Evolutionary conservation across 257 asterid genomes (phyloP), one percentile per base, ranked within the genome.

Genomic region (Solanum microdontum): DNA sequence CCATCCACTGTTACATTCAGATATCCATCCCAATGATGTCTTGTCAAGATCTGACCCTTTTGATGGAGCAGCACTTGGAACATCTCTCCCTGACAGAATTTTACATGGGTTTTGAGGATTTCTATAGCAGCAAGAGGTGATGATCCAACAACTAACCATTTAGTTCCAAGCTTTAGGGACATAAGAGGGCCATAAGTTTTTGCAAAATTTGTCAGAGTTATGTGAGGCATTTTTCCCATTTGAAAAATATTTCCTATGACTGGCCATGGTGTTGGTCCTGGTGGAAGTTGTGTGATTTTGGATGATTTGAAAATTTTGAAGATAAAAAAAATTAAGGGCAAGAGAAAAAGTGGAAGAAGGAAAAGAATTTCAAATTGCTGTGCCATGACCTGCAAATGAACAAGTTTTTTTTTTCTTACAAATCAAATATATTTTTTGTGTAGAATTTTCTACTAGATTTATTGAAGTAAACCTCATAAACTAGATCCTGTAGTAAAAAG

Each of bases 231-330:
- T 43, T 88, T 77, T 28, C 74, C 86, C 73, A 89, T 48, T 62
- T 87, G 89, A 74, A 45, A 79, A 55, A 94, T 80, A 64, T 88
- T 91, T 84, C 92, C 90, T 11, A 91, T 6, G 86, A 93, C 21
- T 15, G 95, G 94, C 94, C 94, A 92, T 87, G 93, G 89, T 60
- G 86, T 85, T 86, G 97, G 95, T 34, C 94, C 94, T 30, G 94
- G 94, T 37, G 96, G 95, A 74, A 92, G 91, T 12, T 64, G 88
- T 4, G 88, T 83, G 10, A 11, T 19, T 13, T 83, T 28, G 30
- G 30, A 28, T 28, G 30, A 79, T 33, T 82, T 88, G 87, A 86
- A 73, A 24, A 58, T 17, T 32, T 88, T 88, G 84, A 87, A 73
- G 30, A 55, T 68, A 14, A 33, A 88, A 30, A 4, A 73, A 14